Evolutionary conservation across 1,139 yeast species (phyloP).

Genomic region (Saccharomyces hybrid): DNA sequence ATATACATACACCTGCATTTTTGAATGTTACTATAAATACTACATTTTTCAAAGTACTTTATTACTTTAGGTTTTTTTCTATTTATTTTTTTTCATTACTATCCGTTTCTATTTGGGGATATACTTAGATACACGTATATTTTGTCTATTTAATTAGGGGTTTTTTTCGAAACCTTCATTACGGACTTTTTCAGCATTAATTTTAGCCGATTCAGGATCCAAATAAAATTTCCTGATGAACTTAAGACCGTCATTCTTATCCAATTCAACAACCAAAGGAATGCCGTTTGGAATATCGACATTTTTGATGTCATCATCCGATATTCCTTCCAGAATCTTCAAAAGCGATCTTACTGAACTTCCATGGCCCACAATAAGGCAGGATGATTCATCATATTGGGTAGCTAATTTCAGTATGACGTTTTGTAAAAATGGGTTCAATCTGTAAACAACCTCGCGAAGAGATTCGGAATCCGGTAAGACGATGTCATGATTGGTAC

Average conservation of each 20-base stretch:
- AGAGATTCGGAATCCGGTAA: conserved; percentile 67
- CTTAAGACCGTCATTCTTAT: conserved; percentile 36
- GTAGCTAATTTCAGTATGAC: conserved; percentile 37
- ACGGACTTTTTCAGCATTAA: conserved; percentile 58
- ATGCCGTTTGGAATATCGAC: conserved; percentile 74
- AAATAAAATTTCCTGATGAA: conserved; percentile 46
- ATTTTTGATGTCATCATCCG: conserved; percentile 55
- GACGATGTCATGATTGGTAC: conserved; percentile 32
- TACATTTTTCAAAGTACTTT: not conserved
- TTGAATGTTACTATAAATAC: not conserved
- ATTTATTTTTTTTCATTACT: not conserved
- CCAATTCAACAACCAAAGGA: conserved; percentile 54
- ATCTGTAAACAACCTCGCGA: conserved; percentile 54
- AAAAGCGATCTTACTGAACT: conserved; percentile 63
- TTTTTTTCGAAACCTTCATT: conserved; percentile 44
- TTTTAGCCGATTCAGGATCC: conserved; percentile 61
- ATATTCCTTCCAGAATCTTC: conserved; percentile 48
- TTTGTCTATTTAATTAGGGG: conserved; percentile 9
- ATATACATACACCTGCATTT: not conserved
- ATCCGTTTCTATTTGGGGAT: not conserved
- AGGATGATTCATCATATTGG: conserved; percentile 40
- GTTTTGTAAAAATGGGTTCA: conserved; percentile 46
- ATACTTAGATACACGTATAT: not conserved
- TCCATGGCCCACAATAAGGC: conserved; percentile 68
- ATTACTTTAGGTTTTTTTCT: not conserved